Evolutionary conservation across 2,329 filamentous ascomycete genomes (phyloP).

Genomic region (Fusarium sarcochroum): DNA sequence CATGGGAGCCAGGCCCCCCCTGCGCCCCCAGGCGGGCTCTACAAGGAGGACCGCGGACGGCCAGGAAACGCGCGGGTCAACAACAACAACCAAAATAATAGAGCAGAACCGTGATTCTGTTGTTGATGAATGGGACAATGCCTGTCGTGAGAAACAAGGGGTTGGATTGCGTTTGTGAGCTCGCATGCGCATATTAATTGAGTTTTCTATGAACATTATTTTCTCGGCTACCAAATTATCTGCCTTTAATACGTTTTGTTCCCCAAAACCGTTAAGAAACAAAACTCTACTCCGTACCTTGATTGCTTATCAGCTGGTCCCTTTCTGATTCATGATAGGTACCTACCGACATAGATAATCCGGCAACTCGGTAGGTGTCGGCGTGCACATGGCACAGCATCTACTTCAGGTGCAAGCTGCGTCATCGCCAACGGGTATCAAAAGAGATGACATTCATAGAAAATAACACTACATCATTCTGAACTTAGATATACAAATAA

Average conservation of each 20-base stretch:
- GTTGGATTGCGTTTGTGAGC: background rate
- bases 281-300: constrained; percentile 11
- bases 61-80: constrained; percentile 51
- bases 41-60: constrained; percentile 45
- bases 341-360: constrained; percentile 23
- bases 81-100: constrained; percentile 50
- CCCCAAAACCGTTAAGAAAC: constrained; percentile 15
- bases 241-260: background rate
- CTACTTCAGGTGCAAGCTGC: constrained; percentile 18
- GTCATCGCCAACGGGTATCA: constrained; percentile 24
- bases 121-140: constrained; percentile 20
- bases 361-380: constrained; percentile 29
- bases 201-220: background rate
- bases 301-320: constrained; percentile 6
- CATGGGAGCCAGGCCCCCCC: constrained; percentile 20
- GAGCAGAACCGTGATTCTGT: constrained; percentile 33
- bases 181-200: background rate
- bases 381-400: constrained; percentile 28
- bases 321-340: constrained; percentile 23
- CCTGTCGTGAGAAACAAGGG: constrained; percentile 6
- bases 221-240: background rate
- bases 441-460: background rate
- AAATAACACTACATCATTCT: background rate
- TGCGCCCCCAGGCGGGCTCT: constrained; percentile 29
- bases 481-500: constrained; percentile 2